Percentiles rank a stretch among this genome's conserved stretches.
Evolutionary conservation across 495 filamentous ascomycete species (phyloP).

Genomic region (Mytilinidion resinicola): DNA sequence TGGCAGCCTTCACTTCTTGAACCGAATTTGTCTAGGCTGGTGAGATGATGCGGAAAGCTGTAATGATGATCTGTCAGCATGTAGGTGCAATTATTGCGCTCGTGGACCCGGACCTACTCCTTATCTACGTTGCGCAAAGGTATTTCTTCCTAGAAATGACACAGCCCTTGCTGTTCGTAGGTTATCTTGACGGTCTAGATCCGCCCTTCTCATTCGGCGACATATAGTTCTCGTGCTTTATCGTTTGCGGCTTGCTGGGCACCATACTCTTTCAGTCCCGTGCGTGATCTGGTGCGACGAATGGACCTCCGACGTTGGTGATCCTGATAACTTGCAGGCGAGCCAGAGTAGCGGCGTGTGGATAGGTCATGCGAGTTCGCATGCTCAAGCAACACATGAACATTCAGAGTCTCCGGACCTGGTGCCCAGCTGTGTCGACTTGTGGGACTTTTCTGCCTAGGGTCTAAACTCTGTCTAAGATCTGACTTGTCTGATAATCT

Average conservation of each 20-base stretch:
- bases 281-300: slow-evolving; percentile 13
- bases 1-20: no score
- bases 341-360: slow-evolving; percentile 17
- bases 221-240: slow-evolving; percentile 5
- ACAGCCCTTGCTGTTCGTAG: no score
- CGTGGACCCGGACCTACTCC: no score
- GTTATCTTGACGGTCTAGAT: no score
- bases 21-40: no score
- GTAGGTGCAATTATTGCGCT: no score
- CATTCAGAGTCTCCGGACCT: slow-evolving; percentile 17
- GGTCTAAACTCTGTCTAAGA: neutral
- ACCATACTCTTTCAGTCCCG: slow-evolving; percentile 21
- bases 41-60: no score
- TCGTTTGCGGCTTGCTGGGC: slow-evolving; percentile 21
- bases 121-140: no score
- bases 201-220: no score
- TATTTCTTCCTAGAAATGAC: no score
- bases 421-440: slow-evolving; percentile 16
- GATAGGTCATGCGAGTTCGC: slow-evolving; percentile 2
- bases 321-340: slow-evolving; percentile 5
- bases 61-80: no score
- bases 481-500: neutral
- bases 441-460: neutral
- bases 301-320: slow-evolving; percentile 9
- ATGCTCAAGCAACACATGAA: slow-evolving; percentile 22